Evolutionary conservation across 2,329 filamentous ascomycete species (phyloP), one percentile per base, ranked within the genome.

Genomic region (Penicillium fuscoglaucum): DNA sequence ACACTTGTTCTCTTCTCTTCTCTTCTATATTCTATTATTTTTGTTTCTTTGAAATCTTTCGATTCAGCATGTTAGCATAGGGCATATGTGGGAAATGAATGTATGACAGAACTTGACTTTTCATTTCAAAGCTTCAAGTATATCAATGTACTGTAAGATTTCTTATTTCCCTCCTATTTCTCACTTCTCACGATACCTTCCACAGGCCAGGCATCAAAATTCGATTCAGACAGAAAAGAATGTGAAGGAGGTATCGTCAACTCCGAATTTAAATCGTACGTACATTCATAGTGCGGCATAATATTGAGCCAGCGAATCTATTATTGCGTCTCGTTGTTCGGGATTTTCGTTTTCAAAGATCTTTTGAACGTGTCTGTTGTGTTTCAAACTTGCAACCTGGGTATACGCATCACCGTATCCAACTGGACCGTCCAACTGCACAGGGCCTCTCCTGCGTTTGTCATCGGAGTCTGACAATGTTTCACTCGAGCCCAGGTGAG

Each of bases 301-400:
- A 44, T 54, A 58, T 6, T 45, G 33, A 48, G 58, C 56, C 21
- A 67, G 45, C n/a, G 58, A 60, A 41, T 65, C 46, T 37, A 66
- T 57, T 17, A 70, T 60, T 17, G 37, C 48, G 21, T 66, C 64
- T 39, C 61, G 61, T 15, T 48, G 54, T 17, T 57, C 54, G 4
- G 53, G 26, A 24, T 53, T 48, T 26, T 65, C 26, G 49, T 58
- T 53, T 26, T 54, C 33, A n/a, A 66, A 59, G 15, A 57, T 43
- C 21, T 63, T 58, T 51, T 54, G 61, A 26, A 66, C 45, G 41
- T 60, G 46, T 10, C 28, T 29, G 40, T 65, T 62, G 4, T 56
- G 31, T 52, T 58, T 63, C 48, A 66, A 52, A 29, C 55, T 47
- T 15, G 55, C 29, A 3, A 63, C 47, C 39, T 62, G 28, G 19